Evolutionary conservation across 1,284 basidiomycete genomes (phyloP), one percentile per base, ranked within the genome.

Genomic region (Malassezia furfur): DNA sequence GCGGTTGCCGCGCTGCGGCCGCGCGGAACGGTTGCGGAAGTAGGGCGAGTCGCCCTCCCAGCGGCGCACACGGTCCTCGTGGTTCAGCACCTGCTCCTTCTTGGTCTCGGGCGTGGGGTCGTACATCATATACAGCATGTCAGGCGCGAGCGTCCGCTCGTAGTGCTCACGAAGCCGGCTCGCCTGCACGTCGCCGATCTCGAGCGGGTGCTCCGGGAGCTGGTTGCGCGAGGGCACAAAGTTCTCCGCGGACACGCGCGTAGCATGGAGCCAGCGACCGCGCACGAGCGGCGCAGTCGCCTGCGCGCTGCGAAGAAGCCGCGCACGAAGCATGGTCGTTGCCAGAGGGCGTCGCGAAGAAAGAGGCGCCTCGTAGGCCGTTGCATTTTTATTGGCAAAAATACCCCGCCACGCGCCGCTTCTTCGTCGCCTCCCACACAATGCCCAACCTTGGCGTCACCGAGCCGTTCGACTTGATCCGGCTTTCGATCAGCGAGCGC

Each of bases 401-500:
- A 25, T 11, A 6, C 44, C 25, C 25, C 11, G 30, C 17, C 21
- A 17, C 9, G 19, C 21, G 21, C 19, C 2, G 21, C 39, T 30
- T 17, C 31, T 28, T 38, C 17, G 21, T 35, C 49, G 15, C 31
- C 14, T 15, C 9, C 9, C 7, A 28, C 5, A 49, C 35, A 2
- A 53, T 58, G 50, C 34, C 56, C 12, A 46, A 53, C 17, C 25
- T 45, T 19, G 61, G 52, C 31, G 62, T 98, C 71, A 85, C 88
- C 76, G 91, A 96, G 77, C 91, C 91, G n/a, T 90, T 99, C 77
- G 94, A 98, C 76, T 84, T 99, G 65, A 93, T 99, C 74, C 83
- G 91, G 61, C 82, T 98, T 31, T 91, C 91, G 31, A 82, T 98
- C 61, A 89, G 87, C 70, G 94, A 99, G 81, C 89, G 88, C 60